A percentile compares a stretch with the other conserved stretches of the same genome.
Evolutionary conservation across 164 flowering plant genomes (phyloP).

Genomic region (Vitis rupestris): DNA sequence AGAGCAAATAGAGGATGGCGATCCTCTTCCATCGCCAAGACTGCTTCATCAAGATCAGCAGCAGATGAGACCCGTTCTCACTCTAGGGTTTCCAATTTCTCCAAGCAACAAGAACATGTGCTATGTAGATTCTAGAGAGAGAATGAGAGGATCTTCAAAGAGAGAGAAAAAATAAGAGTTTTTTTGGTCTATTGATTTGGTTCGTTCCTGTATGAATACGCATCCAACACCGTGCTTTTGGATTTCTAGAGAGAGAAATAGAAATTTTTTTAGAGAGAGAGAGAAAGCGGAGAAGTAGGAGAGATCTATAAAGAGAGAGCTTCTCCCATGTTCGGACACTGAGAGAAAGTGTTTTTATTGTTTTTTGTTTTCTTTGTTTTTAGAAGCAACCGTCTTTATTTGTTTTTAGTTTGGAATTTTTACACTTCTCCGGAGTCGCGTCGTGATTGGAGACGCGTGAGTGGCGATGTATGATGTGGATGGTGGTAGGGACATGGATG

Average conservation of each 20-base stretch:
- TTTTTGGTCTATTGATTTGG: background rate
- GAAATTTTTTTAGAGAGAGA: background rate
- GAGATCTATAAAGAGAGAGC: background rate
- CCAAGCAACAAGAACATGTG: slow-evolving; percentile 20
- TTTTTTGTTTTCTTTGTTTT: background rate
- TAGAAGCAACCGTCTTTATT: too few species aligned
- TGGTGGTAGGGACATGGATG: background rate
- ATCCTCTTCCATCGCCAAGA: slow-evolving; percentile 61
- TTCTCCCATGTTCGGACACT: slow-evolving; percentile 2
- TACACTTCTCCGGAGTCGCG: too few species aligned
- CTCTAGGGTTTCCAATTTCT: slow-evolving; percentile 14
- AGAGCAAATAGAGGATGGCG: slow-evolving; percentile 67
- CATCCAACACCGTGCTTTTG: too few species aligned
- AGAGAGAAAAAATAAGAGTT: slow-evolving; percentile 12
- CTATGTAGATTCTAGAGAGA: background rate
- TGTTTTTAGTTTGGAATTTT: background rate
- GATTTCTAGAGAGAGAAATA: background rate
- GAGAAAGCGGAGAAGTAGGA: slow-evolving; percentile 2
- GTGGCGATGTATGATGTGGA: background rate
- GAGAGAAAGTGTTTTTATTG: background rate
- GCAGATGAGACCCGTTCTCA: background rate
- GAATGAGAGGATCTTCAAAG: background rate
- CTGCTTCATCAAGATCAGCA: slow-evolving; percentile 49
- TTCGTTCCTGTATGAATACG: too few species aligned
- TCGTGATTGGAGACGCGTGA: background rate